Base-by-base conservation (phyloP, 176 grass and related monocot genomes). In the Oryza longistaminata region DNA sequence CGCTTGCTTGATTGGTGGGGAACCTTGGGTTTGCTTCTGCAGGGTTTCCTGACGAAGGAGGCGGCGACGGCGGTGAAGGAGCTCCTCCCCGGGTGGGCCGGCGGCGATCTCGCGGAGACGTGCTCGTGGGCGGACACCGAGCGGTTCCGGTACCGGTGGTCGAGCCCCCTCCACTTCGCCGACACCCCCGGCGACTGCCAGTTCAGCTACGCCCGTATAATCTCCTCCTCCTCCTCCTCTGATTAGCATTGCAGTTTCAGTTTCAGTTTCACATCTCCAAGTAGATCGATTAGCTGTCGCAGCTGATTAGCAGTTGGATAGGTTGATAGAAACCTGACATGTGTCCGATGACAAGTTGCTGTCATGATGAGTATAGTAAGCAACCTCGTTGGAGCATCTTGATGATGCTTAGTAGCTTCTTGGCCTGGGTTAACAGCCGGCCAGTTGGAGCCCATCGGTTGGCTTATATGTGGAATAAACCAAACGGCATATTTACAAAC, bases 161-260 rank as follows among this genome's bases (percentile, higher is more conserved):
- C 93, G 34, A 88, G 90, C 83, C 49, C 84, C 1, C 88, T 93
- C 9, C 91, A 91, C 40, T 96, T 90, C 74, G 52, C 85, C 60
- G 85, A 93, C 84, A 92, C 83, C 3, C 90, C 90, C 0, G 85
- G 85, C 0, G 90, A 90, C 34, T 95, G 90, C 93, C 68, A 58
- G 7, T 95, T 88, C 87, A 74, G 78, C 68, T 95, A 92, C 68
- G 65, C 60, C 69, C 83, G 93, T 95, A 88, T 95, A 88, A 69
- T 83, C 58, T 62, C 53, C 58, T 31, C 34, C 34, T 29, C n/a
- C n/a, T n/a, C 3, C 75, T 65, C 44, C 6, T 1, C 1, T 60
- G 25, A 40, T 21, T 26, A 6, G 6, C 3, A 68, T 43, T 24
- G 60, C 64, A 12, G 25, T 14, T 65, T 25, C 49, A 82, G 25